A percentile compares a stretch with the other conserved stretches of the same genome.
These are phyloP conservation scores for Eucalyptus cladocalyx DNA, from an alignment of 345 rosid species.

Conservation along the genomic window DNA sequence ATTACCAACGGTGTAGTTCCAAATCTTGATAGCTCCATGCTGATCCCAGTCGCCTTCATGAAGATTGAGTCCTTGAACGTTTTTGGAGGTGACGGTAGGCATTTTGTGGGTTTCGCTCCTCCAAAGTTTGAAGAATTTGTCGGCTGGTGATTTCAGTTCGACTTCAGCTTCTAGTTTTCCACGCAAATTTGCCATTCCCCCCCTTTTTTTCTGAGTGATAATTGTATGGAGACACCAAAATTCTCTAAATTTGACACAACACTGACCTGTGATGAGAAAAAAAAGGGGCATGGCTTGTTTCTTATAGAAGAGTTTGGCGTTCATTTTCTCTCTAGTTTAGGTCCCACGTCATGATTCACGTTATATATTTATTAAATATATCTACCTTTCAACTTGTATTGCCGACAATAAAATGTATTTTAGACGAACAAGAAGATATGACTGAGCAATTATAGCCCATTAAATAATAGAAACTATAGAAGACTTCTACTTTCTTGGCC, in stretches of 20 bases:
- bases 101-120: neutral
- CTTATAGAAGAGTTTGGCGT: neutral
- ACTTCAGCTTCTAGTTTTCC: conserved; percentile 5
- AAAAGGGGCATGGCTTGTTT: neutral
- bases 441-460: neutral
- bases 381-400: neutral
- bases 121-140: conserved; percentile 1
- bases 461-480: neutral
- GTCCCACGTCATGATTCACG: neutral
- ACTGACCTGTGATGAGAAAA: neutral
- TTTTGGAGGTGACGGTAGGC: neutral
- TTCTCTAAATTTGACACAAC: neutral
- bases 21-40: conserved; percentile 10
- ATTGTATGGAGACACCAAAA: neutral
- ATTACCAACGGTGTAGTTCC: conserved; percentile 5
- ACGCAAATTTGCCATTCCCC: neutral
- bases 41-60: conserved; percentile 29
- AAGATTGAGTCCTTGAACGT: conserved; percentile 2
- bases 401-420: neutral
- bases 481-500: neutral
- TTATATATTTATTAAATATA: neutral
- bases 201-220: neutral
- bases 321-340: neutral
- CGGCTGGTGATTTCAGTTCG: conserved; percentile 7
- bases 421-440: neutral